A percentile compares a stretch with the other conserved stretches of the same genome.
These are phyloP conservation scores for Echinosophora koreensis DNA, from an alignment of 306 rosid genomes.

Conservation along the genomic window DNA sequence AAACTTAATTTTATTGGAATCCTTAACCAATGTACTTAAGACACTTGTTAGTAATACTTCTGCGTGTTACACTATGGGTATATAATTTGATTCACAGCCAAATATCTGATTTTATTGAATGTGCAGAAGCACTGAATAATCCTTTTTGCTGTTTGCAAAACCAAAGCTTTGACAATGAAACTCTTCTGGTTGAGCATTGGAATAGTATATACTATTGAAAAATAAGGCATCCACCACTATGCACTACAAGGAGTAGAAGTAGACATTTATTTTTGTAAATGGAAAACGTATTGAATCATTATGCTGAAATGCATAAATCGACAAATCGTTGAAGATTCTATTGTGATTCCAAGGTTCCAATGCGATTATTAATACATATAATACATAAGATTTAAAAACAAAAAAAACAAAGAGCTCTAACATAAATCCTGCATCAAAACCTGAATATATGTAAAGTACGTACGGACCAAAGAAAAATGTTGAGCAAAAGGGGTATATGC, in stretches of 20 bases:
- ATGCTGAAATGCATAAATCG: neutral
- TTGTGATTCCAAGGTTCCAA: neutral
- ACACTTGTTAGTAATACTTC: too few species aligned
- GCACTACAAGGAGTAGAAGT: too few species aligned
- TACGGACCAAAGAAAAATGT: neutral
- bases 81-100: neutral
- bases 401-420: neutral
- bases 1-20: too few species aligned
- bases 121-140: neutral
- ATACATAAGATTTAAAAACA: neutral
- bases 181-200: too few species aligned
- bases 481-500: slow-evolving; percentile 44
- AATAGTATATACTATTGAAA: too few species aligned
- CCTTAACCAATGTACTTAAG: too few species aligned
- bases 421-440: slow-evolving; percentile 15
- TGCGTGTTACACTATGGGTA: neutral
- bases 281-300: neutral
- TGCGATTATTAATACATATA: neutral
- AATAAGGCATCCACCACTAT: neutral
- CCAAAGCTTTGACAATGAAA: too few species aligned
- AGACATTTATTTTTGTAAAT: neutral
- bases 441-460: neutral
- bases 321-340: neutral
- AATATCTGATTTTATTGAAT: neutral
- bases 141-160: too few species aligned